Conservation (phyloP, 257 asterid genomes). For the Fraxinus quadrangulata region DNA sequence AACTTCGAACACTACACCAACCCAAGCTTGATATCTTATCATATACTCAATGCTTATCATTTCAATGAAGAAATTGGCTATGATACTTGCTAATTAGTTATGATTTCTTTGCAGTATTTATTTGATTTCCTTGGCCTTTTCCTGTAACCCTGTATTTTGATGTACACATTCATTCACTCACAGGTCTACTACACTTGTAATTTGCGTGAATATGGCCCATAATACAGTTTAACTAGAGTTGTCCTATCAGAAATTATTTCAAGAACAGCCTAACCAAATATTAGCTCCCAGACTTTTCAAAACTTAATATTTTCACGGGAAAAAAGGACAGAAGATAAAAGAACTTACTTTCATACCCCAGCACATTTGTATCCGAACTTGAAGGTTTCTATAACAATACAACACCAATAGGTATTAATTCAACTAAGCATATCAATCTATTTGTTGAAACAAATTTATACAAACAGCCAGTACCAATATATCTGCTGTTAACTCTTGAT, state of each 20-base stretch:
- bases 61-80: not conserved
- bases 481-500: conserved; percentile 60
- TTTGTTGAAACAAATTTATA: not conserved
- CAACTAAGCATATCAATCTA: not conserved
- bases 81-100: not conserved
- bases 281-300: conserved; percentile 11
- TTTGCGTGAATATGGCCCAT: conserved; percentile 10
- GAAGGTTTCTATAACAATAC: conserved; percentile 49
- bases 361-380: conserved; percentile 52
- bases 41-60: not conserved
- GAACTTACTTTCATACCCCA: conserved; percentile 73
- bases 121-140: not conserved
- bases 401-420: conserved; percentile 16
- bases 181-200: conserved; percentile 6
- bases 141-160: not conserved
- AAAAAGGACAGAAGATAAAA: conserved; percentile 8
- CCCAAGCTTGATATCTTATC: not conserved
- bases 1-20: not conserved
- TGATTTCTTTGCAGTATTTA: not conserved
- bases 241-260: conserved; percentile 2
- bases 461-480: conserved; percentile 51
- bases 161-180: conserved; percentile 8
- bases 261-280: conserved; percentile 21
- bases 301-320: not conserved
- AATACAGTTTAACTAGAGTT: not conserved